Conservation (phyloP, 2,329 filamentous ascomycete genomes). For the Triangularia setosa region DNA sequence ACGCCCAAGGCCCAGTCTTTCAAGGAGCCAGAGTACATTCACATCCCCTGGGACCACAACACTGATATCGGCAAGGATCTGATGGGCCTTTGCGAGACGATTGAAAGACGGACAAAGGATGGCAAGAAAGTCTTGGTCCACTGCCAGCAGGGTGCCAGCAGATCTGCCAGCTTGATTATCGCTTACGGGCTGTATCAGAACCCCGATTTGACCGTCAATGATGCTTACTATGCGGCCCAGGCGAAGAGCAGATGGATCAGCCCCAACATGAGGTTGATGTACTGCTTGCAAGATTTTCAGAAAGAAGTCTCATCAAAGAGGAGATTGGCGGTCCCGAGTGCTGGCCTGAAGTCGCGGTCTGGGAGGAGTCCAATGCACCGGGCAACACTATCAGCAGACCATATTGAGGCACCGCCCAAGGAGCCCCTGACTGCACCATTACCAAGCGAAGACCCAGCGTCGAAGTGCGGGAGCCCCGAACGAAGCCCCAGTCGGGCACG, state of each 20-base stretch:
- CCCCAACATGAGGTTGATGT: slow-evolving; percentile 88
- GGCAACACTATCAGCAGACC: slow-evolving; percentile 56
- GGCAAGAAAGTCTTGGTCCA: slow-evolving; percentile 79
- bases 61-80: slow-evolving; percentile 78
- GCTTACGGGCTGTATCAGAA: slow-evolving; percentile 80
- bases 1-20: slow-evolving; percentile 51
- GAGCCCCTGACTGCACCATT: slow-evolving; percentile 60
- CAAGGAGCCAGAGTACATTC: slow-evolving; percentile 73
- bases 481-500: slow-evolving; percentile 44
- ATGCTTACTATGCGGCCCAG: slow-evolving; percentile 78
- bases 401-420: slow-evolving; percentile 48
- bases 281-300: slow-evolving; percentile 80
- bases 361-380: slow-evolving; percentile 59
- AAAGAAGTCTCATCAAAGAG: slow-evolving; percentile 53
- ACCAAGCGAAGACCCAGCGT: slow-evolving; percentile 48
- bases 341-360: slow-evolving; percentile 46
- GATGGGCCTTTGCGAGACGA: slow-evolving; percentile 69
- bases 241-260: slow-evolving; percentile 82
- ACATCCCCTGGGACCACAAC: slow-evolving; percentile 85
- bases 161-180: slow-evolving; percentile 81
- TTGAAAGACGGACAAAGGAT: slow-evolving; percentile 66
- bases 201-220: slow-evolving; percentile 71
- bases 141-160: slow-evolving; percentile 81
- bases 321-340: slow-evolving; percentile 38
- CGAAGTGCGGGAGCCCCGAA: slow-evolving; percentile 37